Evolutionary conservation across 1,284 basidiomycete genomes (phyloP), one percentile per base, ranked within the genome.

Genomic region (Somion occarium): DNA sequence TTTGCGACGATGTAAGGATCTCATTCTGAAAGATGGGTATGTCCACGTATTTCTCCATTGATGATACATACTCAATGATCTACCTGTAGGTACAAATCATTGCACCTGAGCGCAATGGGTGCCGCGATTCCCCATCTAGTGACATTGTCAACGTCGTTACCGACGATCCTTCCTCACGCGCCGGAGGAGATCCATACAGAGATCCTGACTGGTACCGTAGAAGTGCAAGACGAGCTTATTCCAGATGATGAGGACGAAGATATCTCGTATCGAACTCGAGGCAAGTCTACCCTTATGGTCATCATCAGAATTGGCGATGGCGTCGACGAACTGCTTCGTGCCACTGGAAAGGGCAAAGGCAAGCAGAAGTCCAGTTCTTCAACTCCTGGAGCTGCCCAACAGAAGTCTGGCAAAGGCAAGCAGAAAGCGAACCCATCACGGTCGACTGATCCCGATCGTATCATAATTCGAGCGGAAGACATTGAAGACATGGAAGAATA

Each of bases 71-170:
- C 19, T 12, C 27, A 43, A 23, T 46, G 25, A 26, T 55, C 46
- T n/a, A 11, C 7, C 5, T 19, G n/a, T 55, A 91, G 89, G 39
- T 88, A 88, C 61, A 88, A 87, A 56, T 82, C 79, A 2, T 65
- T 95, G 20, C 81, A 85, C 64, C 71, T 95, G 25, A 84, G 81
- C 57, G 92, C 92, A 1, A 83, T 94, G 77, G 88, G 88, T 22
- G 91, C 93, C 2, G 92, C 92, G 0, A 93, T 95, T 49, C 90
- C 92, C 1, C 88, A 88, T 60, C 79, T 92, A 13, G 69, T 90
- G 24, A 78, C 85, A 37, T 75, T 95, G 1, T 70, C 82, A 3
- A 77, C 85, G 13, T 85, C 90, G 15, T 72, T 95, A 4, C 84
- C 91, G 1, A 73, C 80, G 7, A 82, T 88, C 48, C 74, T 95